phyloP scores from a whole-genome alignment of 106 monocot species.

The Alisma plantagoaquatica region DNA sequence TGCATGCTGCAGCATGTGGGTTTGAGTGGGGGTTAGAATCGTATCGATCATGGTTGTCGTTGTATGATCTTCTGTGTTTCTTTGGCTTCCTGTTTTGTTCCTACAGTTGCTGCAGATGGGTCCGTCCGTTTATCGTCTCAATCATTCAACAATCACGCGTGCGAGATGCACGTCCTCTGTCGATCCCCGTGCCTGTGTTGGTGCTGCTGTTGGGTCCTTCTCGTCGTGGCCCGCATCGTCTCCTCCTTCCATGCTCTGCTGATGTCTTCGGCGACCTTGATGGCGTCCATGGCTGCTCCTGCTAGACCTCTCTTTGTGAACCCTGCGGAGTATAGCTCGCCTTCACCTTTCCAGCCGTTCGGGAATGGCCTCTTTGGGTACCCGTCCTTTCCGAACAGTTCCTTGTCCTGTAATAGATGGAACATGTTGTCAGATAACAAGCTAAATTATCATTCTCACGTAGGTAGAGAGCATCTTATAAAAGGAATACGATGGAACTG shows the following conservation, averaged over 20 bases:
- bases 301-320: conserved; percentile 17
- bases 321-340: conserved; percentile 10
- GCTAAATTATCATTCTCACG: neutral
- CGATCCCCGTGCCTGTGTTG: conserved; percentile 3
- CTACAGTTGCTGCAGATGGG: too few species aligned
- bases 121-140: too few species aligned
- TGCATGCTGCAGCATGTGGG: too few species aligned
- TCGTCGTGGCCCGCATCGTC: conserved; percentile 12
- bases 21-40: too few species aligned
- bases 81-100: neutral
- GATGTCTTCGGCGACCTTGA: conserved; percentile 11
- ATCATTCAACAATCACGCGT: too few species aligned
- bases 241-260: conserved; percentile 16
- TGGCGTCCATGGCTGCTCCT: conserved; percentile 14
- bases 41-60: too few species aligned
- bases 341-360: conserved; percentile 15
- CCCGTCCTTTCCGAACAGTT: conserved; percentile 15
- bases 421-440: neutral
- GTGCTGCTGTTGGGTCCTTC: too few species aligned
- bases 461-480: neutral
- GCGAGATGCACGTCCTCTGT: conserved; percentile 14
- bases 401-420: conserved; percentile 10
- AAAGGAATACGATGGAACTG: neutral
- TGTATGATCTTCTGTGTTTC: neutral
- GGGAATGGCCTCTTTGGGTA: conserved; percentile 10